Percentiles rank a stretch among this genome's conserved stretches.
Conservation (phyloP, 73 alveolate species). For the Paramecium pentaurelia region DNA sequence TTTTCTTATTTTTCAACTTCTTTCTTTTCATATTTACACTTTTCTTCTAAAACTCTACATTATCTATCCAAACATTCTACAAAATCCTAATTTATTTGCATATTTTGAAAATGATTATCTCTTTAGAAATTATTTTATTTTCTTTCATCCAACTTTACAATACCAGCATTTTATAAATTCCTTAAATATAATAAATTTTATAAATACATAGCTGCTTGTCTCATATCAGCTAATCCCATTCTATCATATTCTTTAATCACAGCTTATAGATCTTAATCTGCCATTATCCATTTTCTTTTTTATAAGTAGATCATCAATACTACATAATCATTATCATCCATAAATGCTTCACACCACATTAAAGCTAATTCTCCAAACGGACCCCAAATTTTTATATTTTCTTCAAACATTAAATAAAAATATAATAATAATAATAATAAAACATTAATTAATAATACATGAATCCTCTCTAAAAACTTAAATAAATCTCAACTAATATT, state of each 20-base stretch:
- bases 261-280: not conserved
- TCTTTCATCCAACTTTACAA: not conserved
- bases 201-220: not conserved
- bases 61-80: slow-evolving; percentile 2
- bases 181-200: not conserved
- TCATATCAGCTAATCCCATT: not conserved
- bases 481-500: not conserved
- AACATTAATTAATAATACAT: not conserved
- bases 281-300: not conserved
- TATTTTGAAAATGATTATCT: not conserved
- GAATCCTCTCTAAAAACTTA: not conserved
- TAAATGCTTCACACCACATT: slow-evolving; percentile 2
- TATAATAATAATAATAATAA: not conserved
- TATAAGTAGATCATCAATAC: not conserved
- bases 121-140: not conserved
- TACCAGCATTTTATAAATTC: not conserved
- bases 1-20: not conserved
- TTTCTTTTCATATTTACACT: not conserved
- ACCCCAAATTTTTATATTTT: slow-evolving; percentile 12
- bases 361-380: slow-evolving; percentile 4
- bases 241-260: not conserved
- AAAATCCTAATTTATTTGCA: not conserved
- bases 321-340: not conserved
- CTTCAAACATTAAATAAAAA: not conserved
- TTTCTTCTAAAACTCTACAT: not conserved